Base-by-base conservation (phyloP, 495 filamentous ascomycete genomes). In the Talaromyces proteolyticus region DNA sequence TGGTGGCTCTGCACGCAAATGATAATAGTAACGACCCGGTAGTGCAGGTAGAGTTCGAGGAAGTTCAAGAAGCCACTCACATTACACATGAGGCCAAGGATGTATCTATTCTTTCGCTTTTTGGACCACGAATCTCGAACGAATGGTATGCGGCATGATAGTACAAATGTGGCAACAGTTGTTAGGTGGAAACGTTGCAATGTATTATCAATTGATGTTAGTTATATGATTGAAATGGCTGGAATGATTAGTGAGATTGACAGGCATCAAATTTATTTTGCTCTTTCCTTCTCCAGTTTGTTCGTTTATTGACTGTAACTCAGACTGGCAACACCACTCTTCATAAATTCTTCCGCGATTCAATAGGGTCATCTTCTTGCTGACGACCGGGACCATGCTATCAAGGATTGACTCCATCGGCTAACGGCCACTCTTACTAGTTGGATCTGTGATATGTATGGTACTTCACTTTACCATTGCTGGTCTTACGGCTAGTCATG, bases 361-460 rank as follows among this genome's bases (percentile, higher is more conserved):
- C 86, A 89, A 60, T 89, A 89, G 60, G n/a, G 86, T 85, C 6
- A 71, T 89, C 16, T 88, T 89, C 67, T 81, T 89, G 52, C 70
- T 87, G 53, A 85, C 84, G 37, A 88, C 85, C 1, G 70, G 76
- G 7, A 56, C 81, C 46, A 83, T 83, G 57, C 86, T 84, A 61
- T 79, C 86, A 50, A 82, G 81, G 62, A 86, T 90, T 60, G 87
- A 91, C 53, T 77, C 75, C 26, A 82, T 79, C n/a, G 86, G 87
- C n/a, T 83, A 86, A 24, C 75, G 87, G 48, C 71, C 77, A 2
- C 67, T 91, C 2, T 80, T 94, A 5, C 75, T 91, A 14, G 76
- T 68, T 5, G 87, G 89, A 25, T 80, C 84, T 3, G 56, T 91
- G 20, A 70, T 56, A 10, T 74, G 78, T 50, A 91, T 91, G 87